Conservation (phyloP, 1,284 basidiomycete species). For the Coriolopsis trogii region DNA sequence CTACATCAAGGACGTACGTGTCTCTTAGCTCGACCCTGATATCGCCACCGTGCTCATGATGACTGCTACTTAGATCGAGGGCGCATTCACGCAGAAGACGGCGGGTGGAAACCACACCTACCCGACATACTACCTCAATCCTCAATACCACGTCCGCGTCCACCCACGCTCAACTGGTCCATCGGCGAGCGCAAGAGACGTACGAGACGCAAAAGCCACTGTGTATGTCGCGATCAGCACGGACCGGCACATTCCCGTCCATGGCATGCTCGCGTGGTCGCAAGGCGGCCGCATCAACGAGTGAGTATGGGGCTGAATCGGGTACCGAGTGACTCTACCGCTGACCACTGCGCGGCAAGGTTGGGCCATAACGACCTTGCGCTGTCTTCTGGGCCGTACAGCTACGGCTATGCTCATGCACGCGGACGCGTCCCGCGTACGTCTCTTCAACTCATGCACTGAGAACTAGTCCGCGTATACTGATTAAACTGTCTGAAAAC, state of each 20-base stretch:
- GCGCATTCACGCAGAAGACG: constrained; percentile 67
- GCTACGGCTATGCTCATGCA: constrained; percentile 73
- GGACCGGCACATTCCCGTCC: constrained; percentile 72
- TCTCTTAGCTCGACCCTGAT: not conserved
- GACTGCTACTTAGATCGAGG: constrained; percentile 70
- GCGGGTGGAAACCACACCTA: constrained; percentile 84
- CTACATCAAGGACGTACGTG: constrained; percentile 47
- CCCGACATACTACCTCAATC: constrained; percentile 87
- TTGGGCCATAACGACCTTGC: constrained; percentile 68
- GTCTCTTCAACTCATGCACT: constrained; percentile 26
- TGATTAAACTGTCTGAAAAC: not conserved
- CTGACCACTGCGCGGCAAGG: constrained; percentile 36
- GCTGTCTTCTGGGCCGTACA: constrained; percentile 80
- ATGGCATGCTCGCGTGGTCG: constrained; percentile 78
- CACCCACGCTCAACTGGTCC: constrained; percentile 32
- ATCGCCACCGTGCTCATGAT: too few relatives aligned
- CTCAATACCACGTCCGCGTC: constrained; percentile 79
- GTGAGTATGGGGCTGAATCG: constrained; percentile 46
- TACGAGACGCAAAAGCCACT: constrained; percentile 39
- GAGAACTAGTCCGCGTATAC: not conserved
- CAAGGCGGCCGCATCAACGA: constrained; percentile 72
- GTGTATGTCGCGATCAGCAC: constrained; percentile 59
- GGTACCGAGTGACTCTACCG: not conserved
- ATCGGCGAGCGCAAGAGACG: constrained; percentile 6
- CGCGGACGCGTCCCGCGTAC: constrained; percentile 58